Evolutionary conservation across 108 stramenopile species (phyloP), one percentile per base, ranked within the genome.

Genomic region (Cyclotella choctawhatcheeana): DNA sequence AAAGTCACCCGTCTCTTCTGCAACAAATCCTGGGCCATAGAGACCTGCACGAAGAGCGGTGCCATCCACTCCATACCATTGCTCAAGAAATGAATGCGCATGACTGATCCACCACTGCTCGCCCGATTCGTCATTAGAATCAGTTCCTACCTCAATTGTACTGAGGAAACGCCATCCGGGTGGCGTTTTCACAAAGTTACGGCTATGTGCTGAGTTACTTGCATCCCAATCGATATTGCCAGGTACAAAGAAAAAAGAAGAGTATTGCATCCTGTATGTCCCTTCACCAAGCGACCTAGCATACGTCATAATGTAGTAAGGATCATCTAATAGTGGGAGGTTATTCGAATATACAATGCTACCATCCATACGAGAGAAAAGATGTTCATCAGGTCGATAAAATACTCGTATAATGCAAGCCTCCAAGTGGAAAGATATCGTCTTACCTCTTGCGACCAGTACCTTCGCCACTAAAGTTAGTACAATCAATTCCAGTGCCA

Each of bases 381-480:
- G n/a, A n/a, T n/a, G n/a, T n/a, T n/a, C n/a, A n/a, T n/a, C n/a
- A n/a, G n/a, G n/a, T n/a, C n/a, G n/a, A n/a, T n/a, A n/a, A n/a
- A n/a, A n/a, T n/a, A n/a, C n/a, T n/a, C n/a, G n/a, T n/a, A n/a
- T n/a, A n/a, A n/a, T n/a, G n/a, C n/a, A n/a, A n/a, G n/a, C n/a
- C n/a, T n/a, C n/a, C n/a, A n/a, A n/a, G n/a, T 6, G 37, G 6
- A 40, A 12, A 40, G 37, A 40, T 8, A n/a, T n/a, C 12, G n/a
- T n/a, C 47, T 17, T n/a, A 48, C 47, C 47, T 48, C 17, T 48
- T 48, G n/a, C 47, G 17, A 48, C 47, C 47, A 48, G 47, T 48
- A n/a, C 47, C 47, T 48, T 48, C 47, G 17, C 47, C 47, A 4
- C 47, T n/a, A 48, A 48, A 48, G 18, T 48, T n/a, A n/a, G 16